phyloP scores from a whole-genome alignment of 345 rosid genomes.

The Heritiera littoralis region DNA sequence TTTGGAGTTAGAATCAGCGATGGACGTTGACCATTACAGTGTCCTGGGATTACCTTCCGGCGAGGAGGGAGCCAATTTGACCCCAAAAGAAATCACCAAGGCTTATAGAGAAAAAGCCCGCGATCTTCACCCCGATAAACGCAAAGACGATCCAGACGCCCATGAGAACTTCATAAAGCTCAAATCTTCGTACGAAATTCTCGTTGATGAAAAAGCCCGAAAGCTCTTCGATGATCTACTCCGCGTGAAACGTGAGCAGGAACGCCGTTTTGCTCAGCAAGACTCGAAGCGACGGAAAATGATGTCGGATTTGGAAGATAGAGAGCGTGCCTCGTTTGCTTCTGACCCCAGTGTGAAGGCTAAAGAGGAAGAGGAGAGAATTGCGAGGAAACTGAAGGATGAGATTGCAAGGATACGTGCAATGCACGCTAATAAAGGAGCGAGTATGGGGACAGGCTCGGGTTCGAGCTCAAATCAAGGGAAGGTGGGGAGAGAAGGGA shows the following conservation, averaged over 20 bases:
- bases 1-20: neutral
- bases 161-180: constrained; percentile 74
- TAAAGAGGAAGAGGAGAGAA: constrained; percentile 64
- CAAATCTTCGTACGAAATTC: constrained; percentile 70
- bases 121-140: constrained; percentile 83
- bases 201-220: constrained; percentile 76
- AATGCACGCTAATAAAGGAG: constrained; percentile 48
- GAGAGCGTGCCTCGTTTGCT: constrained; percentile 73
- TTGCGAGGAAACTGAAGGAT: constrained; percentile 66
- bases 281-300: constrained; percentile 73
- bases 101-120: constrained; percentile 76
- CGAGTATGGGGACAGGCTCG: constrained; percentile 29
- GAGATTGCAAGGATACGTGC: constrained; percentile 74
- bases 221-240: constrained; percentile 83
- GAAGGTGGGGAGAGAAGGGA: constrained; percentile 17
- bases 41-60: constrained; percentile 83
- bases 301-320: constrained; percentile 80
- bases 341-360: constrained; percentile 45
- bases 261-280: constrained; percentile 47
- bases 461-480: constrained; percentile 29
- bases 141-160: constrained; percentile 80
- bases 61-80: constrained; percentile 76
- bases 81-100: constrained; percentile 71
- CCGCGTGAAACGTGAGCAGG: constrained; percentile 62
- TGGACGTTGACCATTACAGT: constrained; percentile 63